Percentiles rank a stretch among this genome's conserved stretches.
phyloP scores from a whole-genome alignment of 352 stramenopile genomes.

The Pythium sukuiense region DNA sequence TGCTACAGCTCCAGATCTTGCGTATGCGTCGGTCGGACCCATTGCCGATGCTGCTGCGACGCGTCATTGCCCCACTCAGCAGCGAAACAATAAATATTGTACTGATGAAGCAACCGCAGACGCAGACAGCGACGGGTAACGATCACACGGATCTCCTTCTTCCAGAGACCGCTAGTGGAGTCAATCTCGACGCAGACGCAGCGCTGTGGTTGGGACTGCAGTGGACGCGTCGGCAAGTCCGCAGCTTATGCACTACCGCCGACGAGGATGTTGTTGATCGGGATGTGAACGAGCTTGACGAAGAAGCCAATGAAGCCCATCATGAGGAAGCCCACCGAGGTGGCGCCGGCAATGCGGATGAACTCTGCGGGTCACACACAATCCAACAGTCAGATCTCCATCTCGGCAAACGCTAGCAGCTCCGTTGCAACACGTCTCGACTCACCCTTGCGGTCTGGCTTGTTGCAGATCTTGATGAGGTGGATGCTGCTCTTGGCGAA shows the following conservation, averaged over 20 bases:
- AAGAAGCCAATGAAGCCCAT: constrained; percentile 99
- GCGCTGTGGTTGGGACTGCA: background rate
- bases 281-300: constrained; percentile 99
- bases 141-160: constrained; percentile 1
- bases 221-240: background rate
- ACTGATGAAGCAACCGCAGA: background rate
- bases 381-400: constrained; percentile 9
- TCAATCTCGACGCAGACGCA: background rate
- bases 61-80: background rate
- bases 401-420: background rate
- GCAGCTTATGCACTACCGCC: constrained; percentile 73
- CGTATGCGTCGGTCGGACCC: background rate
- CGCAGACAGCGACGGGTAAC: background rate
- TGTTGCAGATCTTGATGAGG: constrained; percentile 99
- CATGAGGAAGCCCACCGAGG: constrained; percentile 97
- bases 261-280: constrained; percentile 99
- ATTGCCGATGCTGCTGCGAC: background rate
- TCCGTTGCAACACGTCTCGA: constrained; percentile 5
- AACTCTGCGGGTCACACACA: constrained; percentile 83
- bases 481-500: constrained; percentile 98
- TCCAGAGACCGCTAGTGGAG: background rate
- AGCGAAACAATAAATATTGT: constrained; percentile 26
- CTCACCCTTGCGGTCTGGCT: constrained; percentile 97
- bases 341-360: constrained; percentile 93
- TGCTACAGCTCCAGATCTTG: background rate